Conservation (phyloP, 2,329 filamentous ascomycete genomes). For the Malbranchea cinnamomea region DNA sequence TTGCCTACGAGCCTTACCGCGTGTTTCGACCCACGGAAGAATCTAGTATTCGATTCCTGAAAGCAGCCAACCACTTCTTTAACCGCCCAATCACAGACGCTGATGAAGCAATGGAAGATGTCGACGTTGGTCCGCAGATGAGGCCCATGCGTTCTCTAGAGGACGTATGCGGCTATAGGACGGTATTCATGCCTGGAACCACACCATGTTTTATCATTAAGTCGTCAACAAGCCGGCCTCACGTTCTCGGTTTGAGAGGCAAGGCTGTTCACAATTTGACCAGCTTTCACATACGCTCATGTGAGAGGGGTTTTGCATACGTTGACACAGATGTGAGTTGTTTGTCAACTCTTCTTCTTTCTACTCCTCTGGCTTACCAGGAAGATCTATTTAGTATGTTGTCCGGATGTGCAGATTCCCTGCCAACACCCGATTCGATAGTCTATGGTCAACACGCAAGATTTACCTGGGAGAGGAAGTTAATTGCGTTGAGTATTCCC, state of each 20-base stretch:
- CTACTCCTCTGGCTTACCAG: not conserved
- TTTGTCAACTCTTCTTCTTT: not conserved
- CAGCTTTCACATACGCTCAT: conserved; percentile 60
- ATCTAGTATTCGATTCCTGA: conserved; percentile 53
- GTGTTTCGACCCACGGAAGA: conserved; percentile 14
- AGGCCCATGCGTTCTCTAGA: conserved; percentile 35
- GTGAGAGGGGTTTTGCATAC: conserved; percentile 71
- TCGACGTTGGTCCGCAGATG: conserved; percentile 24
- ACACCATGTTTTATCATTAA: conserved; percentile 74
- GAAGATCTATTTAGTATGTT: conserved; percentile 35
- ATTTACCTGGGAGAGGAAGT: conserved; percentile 56
- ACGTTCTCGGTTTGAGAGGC: conserved; percentile 58
- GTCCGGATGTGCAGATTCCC: conserved; percentile 63
- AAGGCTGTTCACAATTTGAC: conserved; percentile 56
- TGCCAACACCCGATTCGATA: conserved; percentile 51
- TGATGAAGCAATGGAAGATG: too few relatives aligned
- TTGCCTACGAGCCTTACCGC: conserved; percentile 70
- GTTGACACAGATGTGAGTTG: conserved; percentile 43
- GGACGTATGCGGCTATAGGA: conserved; percentile 56
- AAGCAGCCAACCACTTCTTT: conserved; percentile 53
- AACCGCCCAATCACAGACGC: too few relatives aligned
- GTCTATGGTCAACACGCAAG: conserved; percentile 62
- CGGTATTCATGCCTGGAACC: conserved; percentile 66
- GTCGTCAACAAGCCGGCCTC: conserved; percentile 61
- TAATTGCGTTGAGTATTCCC: conserved; percentile 60